phyloP scores from a whole-genome alignment of 176 grass and related monocot genomes.

The Guadua angustifolia region DNA sequence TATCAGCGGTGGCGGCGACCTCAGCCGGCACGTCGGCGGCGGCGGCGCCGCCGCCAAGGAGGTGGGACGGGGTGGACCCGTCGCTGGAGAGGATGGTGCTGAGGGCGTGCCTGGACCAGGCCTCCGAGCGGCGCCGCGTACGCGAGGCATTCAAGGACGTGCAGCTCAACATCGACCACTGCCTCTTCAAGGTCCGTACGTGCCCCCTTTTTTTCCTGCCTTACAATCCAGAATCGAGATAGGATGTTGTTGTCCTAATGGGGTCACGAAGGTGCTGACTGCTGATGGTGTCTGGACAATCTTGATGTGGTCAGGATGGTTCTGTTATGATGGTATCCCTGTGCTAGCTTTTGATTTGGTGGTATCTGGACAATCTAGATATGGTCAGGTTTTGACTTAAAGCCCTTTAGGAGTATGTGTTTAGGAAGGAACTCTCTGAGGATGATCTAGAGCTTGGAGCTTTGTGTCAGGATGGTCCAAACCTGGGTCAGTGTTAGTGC shows the following conservation, averaged over 20 bases:
- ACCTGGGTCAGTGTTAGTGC: background rate
- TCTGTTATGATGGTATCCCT: too few species aligned
- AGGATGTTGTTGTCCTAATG: background rate
- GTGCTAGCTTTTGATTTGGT: too few species aligned
- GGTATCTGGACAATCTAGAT: background rate
- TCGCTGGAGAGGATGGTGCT: slow-evolving; percentile 61
- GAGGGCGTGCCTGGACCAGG: slow-evolving; percentile 73
- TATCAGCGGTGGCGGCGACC: slow-evolving; percentile 29
- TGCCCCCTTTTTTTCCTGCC: background rate
- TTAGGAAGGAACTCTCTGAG: background rate
- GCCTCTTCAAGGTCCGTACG: slow-evolving; percentile 59
- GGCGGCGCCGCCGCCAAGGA: slow-evolving; percentile 38
- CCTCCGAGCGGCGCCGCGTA: slow-evolving; percentile 69
- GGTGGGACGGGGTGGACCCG: slow-evolving; percentile 69
- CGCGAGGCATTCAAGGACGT: slow-evolving; percentile 84
- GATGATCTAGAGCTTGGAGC: slow-evolving; percentile 14
- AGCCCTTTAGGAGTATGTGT: background rate
- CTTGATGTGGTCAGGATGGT: too few species aligned
- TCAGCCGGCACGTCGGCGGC: slow-evolving; percentile 22
- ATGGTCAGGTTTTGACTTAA: background rate
- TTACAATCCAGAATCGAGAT: background rate
- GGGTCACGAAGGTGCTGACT: background rate
- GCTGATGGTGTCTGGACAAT: background rate
- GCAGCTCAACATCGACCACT: slow-evolving; percentile 83
- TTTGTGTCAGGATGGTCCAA: background rate